Evolutionary conservation across 202 grass and related monocot genomes (phyloP).

Genomic region (Zoysia matrella): DNA sequence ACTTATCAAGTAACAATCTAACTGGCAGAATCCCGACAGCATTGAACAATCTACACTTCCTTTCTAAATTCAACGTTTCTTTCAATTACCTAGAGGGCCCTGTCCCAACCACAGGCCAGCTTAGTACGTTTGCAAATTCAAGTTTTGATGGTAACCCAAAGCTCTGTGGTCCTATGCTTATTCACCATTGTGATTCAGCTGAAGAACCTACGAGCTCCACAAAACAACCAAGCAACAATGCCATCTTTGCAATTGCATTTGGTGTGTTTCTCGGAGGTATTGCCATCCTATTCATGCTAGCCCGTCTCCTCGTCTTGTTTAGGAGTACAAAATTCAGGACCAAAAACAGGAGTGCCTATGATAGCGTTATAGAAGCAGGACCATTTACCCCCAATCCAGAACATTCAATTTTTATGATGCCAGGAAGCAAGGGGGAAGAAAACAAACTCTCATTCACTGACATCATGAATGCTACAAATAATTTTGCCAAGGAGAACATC

Average conservation of each 20-base stretch:
- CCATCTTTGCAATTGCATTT: conserved; percentile 21
- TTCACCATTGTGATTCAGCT: conserved; percentile 4
- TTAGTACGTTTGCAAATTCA: conserved; percentile 41
- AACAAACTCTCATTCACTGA: conserved; percentile 54
- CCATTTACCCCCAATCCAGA: conserved; percentile 33
- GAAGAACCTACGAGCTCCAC: neutral
- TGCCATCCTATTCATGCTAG: conserved; percentile 45
- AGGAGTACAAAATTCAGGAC: neutral
- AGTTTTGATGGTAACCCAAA: conserved; percentile 44
- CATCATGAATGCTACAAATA: conserved; percentile 72
- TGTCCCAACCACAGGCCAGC: neutral
- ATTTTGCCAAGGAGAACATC: conserved; percentile 73
- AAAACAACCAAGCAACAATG: neutral
- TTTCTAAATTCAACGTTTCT: conserved; percentile 39
- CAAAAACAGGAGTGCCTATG: neutral
- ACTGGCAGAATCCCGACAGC: conserved; percentile 40
- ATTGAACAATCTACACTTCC: conserved; percentile 30
- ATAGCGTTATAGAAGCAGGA: conserved; percentile 10
- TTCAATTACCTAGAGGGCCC: conserved; percentile 44
- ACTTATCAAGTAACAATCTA: conserved; percentile 52
- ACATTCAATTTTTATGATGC: conserved; percentile 49
- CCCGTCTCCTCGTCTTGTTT: conserved; percentile 2
- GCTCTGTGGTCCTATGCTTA: neutral
- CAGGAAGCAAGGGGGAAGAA: conserved; percentile 27
- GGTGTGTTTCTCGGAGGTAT: conserved; percentile 22